Evolutionary conservation across 805 yeast genomes (phyloP), one percentile per base, ranked within the genome.

Genomic region (Kodamaea jinghongensis): DNA sequence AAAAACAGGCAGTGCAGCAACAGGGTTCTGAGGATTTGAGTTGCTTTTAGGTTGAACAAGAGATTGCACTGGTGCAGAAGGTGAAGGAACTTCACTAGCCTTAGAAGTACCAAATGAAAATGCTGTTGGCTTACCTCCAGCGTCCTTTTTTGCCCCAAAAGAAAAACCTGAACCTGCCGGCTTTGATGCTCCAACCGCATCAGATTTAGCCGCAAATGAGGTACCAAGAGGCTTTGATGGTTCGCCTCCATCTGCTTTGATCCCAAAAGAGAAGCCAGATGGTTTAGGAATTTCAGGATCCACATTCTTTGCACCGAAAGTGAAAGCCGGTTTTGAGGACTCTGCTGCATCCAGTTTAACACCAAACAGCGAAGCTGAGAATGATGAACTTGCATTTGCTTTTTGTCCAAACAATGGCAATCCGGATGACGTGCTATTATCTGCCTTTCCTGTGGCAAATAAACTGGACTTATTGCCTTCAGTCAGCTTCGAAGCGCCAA

Each of bases 31-130:
- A n/a, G n/a, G n/a, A n/a, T n/a, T n/a, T n/a, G n/a, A n/a, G n/a
- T n/a, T n/a, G n/a, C n/a, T n/a, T n/a, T n/a, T n/a, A n/a, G n/a
- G n/a, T n/a, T n/a, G n/a, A n/a, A n/a, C n/a, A n/a, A n/a, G n/a
- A n/a, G n/a, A n/a, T n/a, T n/a, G n/a, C n/a, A n/a, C n/a, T n/a
- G 23, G 13, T 16, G 14, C 33, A 13, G 41, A 4, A 4, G 46
- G 41, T 44, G 25, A 16, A 33, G 26, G 56, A 37, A 39, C 59
- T 35, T 38, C 52, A 38, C 42, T 52, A 25, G 47, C 60, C n/a
- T 49, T 62, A 15, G 54, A 50, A 8, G 48, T 39, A 12, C 47
- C 50, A 14, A 50, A 48, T 2, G 55, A 44, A 27, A 52, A 46
- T n/a, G 45, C 34, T 9, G 44, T 7, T 6, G 46, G 40, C 10